Evolutionary conservation across 768 basidiomycete genomes (phyloP), one percentile per base, ranked within the genome.

Genomic region (Suillus decipiens): DNA sequence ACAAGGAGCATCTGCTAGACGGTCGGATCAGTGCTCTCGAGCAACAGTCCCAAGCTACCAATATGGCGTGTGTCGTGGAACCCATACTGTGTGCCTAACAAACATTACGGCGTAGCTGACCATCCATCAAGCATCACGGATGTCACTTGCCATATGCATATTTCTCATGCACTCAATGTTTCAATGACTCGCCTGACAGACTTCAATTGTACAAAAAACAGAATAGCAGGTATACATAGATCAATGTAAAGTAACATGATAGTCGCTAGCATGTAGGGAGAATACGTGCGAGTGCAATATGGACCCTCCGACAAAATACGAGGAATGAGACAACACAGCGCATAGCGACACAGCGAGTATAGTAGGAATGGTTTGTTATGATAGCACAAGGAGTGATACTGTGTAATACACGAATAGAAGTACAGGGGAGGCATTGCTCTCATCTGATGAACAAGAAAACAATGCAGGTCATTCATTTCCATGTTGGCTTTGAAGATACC

Each of bases 401-500:
- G 33, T 41, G 56, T 57, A 31, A n/a, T 19, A 17, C 28, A 41
- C 56, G 59, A 53, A 61, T 39, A 50, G 63, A 61, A 28, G 39
- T 70, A 74, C 71, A 70, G 42, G 50, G 48, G 66, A 67, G 60
- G 63, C 56, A 64, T 58, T 50, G 61, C 64, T 65, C 33, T 19
- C 63, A 57, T 50, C 53, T 55, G 54, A 51, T 61, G 58, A 51
- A 67, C 59, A 61, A 57, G 51, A 60, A 56, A 63, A 66, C 28
- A 53, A 34, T 33, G 19, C 33, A 63, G 65, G 62, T 39, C 37
- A 41, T 58, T 84, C 72, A 90, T 72, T 80, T 81, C 88, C 88
- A 90, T 41, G 81, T 82, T 14, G 88, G 87, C 70, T 73, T 83
- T 54, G 77, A 71, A 28, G 72, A 70, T 55, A 73, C 78, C 66